phyloP scores from a whole-genome alignment of 805 yeast genomes.

The Candida piceae region DNA sequence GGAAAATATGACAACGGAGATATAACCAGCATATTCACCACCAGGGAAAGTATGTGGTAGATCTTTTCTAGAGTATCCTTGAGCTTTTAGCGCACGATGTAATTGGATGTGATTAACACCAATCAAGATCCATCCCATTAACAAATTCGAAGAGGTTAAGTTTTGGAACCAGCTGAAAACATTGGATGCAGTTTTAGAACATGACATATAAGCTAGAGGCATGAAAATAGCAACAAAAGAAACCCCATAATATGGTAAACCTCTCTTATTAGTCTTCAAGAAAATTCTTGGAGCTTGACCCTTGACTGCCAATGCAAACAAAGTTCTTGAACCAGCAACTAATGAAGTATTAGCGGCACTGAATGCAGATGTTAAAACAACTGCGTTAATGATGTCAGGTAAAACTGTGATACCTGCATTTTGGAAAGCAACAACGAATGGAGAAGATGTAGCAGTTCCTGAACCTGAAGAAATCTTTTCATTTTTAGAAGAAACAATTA shows the following conservation, averaged over 20 bases:
- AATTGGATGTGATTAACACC: constrained; percentile 38
- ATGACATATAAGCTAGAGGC: constrained; percentile 60
- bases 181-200: constrained; percentile 44
- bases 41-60: constrained; percentile 30
- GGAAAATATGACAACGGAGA: constrained; percentile 23
- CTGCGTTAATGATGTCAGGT: constrained; percentile 68
- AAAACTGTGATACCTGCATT: constrained; percentile 55
- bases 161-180: constrained; percentile 60
- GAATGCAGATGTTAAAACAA: constrained; percentile 43
- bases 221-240: constrained; percentile 38
- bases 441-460: too few relatives aligned
- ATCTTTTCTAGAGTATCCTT: constrained; percentile 30
- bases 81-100: constrained; percentile 35
- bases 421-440: constrained; percentile 54
- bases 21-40: constrained; percentile 30
- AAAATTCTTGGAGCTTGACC: constrained; percentile 66
- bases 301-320: constrained; percentile 65
- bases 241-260: constrained; percentile 58
- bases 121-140: constrained; percentile 48
- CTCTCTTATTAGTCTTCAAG: constrained; percentile 50
- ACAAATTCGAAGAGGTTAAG: constrained; percentile 54
- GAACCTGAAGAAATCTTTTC: too few relatives aligned
- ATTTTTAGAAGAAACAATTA: too few relatives aligned
- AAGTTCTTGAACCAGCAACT: constrained; percentile 61
- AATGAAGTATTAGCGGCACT: constrained; percentile 68